Conservation (phyloP, 202 grass and related monocot species). For the Saccharum hybrid region DNA sequence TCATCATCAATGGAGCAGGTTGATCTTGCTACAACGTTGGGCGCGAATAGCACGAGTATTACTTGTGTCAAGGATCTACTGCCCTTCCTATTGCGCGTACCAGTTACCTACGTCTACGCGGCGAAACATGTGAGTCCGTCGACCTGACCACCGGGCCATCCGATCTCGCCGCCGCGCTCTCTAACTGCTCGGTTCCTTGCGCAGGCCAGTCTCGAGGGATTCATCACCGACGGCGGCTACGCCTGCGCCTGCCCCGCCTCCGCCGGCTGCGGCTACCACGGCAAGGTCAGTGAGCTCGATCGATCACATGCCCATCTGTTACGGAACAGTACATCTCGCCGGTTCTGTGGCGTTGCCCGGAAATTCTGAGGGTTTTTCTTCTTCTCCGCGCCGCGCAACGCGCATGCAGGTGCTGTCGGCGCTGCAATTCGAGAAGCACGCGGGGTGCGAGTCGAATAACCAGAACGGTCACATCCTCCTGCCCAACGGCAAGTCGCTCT, state of each 20-base stretch:
- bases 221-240: conserved; percentile 54
- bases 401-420: conserved; percentile 45
- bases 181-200: not conserved
- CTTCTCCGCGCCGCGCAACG: conserved; percentile 13
- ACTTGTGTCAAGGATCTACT: conserved; percentile 39
- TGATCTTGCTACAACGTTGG: not conserved
- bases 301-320: too few species aligned
- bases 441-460: conserved; percentile 43
- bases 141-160: not conserved
- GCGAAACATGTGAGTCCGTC: conserved; percentile 20
- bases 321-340: not conserved
- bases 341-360: not conserved
- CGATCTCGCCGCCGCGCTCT: not conserved
- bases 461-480: conserved; percentile 67
- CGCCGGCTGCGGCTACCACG: conserved; percentile 47
- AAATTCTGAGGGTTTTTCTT: conserved; percentile 16
- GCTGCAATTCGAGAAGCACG: conserved; percentile 71
- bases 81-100: not conserved
- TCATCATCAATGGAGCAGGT: not conserved
- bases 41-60: not conserved
- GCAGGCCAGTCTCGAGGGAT: conserved; percentile 49
- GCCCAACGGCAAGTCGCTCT: conserved; percentile 55
- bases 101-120: conserved; percentile 44
- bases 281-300: too few species aligned
- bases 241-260: conserved; percentile 52